Percentiles rank a stretch among this genome's conserved stretches.
Conservation (phyloP, 805 yeast genomes). For the Candida sphagnicola region DNA sequence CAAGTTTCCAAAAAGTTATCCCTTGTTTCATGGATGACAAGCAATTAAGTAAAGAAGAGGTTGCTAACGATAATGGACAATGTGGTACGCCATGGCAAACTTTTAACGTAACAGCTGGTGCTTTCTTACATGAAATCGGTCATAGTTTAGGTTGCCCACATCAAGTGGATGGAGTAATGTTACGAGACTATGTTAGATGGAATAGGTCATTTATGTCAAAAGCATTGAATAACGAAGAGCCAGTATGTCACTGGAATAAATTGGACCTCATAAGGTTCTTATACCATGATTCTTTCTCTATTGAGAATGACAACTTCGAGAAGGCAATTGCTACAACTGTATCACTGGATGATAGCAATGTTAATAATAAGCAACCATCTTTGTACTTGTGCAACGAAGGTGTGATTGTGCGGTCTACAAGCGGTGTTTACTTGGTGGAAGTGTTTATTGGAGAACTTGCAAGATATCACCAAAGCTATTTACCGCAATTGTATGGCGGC, state of each 20-base stretch:
- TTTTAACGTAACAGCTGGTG: conserved; percentile 80
- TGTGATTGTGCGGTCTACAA: conserved; percentile 41
- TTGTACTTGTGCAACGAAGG: conserved; percentile 17
- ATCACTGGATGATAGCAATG: conserved; percentile 14
- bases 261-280: conserved; percentile 74
- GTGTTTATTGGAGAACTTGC: conserved; percentile 54
- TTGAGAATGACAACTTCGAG: conserved; percentile 57
- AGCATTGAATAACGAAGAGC: conserved; percentile 47
- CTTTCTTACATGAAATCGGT: conserved; percentile 94
- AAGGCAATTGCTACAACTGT: conserved; percentile 31
- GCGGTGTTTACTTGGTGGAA: conserved; percentile 76
- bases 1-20: conserved; percentile 64
- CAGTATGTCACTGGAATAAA: conserved; percentile 86
- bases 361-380: conserved; percentile 16
- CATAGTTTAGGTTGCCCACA: conserved; percentile 91
- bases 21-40: conserved; percentile 73
- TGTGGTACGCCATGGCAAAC: conserved; percentile 92
- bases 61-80: conserved; percentile 84
- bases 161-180: conserved; percentile 85
- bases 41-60: conserved; percentile 54
- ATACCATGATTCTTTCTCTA: conserved; percentile 73
- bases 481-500: conserved; percentile 56
- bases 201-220: conserved; percentile 76
- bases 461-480: conserved; percentile 54
- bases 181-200: conserved; percentile 76